These are phyloP conservation scores for Backusella psychrophila DNA, from an alignment of 192 early-diverging fungal genomes.

Conservation along the genomic window DNA sequence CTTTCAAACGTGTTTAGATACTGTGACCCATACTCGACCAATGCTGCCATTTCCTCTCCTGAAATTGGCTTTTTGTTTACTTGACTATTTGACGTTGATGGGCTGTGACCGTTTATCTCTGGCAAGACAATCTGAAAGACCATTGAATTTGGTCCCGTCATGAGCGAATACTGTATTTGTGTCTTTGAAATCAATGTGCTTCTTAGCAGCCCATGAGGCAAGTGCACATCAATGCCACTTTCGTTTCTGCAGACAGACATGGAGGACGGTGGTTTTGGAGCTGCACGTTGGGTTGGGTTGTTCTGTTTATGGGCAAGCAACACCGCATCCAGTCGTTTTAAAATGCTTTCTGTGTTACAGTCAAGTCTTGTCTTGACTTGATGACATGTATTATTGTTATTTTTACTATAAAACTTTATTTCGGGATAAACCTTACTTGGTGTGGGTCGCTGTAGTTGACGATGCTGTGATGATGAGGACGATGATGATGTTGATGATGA, in stretches of 20 bases:
- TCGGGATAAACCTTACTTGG: conserved; percentile 12
- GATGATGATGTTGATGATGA: conserved; percentile 13
- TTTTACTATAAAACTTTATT: neutral
- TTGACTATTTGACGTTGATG: neutral
- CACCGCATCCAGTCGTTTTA: conserved; percentile 20
- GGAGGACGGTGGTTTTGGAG: neutral
- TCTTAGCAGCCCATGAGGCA: conserved; percentile 13
- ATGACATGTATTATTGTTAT: neutral
- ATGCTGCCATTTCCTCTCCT: conserved; percentile 5
- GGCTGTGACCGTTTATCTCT: neutral
- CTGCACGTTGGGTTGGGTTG: neutral
- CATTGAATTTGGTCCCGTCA: neutral
- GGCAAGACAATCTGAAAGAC: conserved; percentile 9
- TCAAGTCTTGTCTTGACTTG: conserved; percentile 13
- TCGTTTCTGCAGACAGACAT: conserved; percentile 1
- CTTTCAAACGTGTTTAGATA: conserved; percentile 10
- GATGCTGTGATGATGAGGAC: neutral
- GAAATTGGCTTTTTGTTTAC: conserved; percentile 7
- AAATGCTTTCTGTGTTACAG: conserved; percentile 11
- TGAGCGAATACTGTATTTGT: conserved; percentile 11
- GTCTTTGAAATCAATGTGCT: conserved; percentile 5
- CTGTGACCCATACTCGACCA: conserved; percentile 10
- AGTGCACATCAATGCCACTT: neutral
- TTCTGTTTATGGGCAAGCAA: neutral
- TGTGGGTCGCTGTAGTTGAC: neutral